Percentiles rank a stretch among this genome's conserved stretches.
phyloP scores from a whole-genome alignment of 2,329 filamentous ascomycete species.

The Sporothrix inflata region DNA sequence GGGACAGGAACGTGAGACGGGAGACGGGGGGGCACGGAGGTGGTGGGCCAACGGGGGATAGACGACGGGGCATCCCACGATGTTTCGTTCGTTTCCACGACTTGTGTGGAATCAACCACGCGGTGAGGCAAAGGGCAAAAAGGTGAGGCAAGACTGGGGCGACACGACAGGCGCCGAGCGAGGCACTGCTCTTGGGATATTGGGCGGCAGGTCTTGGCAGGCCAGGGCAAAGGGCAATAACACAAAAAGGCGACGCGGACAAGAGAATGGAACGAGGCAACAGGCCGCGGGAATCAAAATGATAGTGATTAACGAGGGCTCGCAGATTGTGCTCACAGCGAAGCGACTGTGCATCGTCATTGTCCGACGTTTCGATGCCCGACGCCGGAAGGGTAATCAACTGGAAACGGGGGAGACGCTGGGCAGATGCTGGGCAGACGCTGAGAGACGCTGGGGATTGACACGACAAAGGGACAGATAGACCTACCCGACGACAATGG shows the following conservation, averaged over 20 bases:
- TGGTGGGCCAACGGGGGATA: neutral
- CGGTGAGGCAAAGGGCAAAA: neutral
- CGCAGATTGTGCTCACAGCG: neutral
- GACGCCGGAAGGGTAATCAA: conserved; percentile 14
- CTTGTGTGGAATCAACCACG: neutral
- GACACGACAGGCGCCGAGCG: conserved; percentile 9
- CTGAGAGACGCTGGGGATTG: neutral
- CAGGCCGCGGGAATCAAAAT: neutral
- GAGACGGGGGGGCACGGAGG: neutral
- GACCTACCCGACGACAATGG: neutral
- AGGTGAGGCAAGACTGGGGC: conserved; percentile 6
- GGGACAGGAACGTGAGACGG: neutral
- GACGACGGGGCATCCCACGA: neutral
- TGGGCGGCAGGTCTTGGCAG: conserved; percentile 15
- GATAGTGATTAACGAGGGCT: neutral
- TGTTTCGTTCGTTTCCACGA: neutral
- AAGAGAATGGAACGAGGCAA: neutral
- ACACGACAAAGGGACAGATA: neutral
- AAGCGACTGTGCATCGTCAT: conserved; percentile 13
- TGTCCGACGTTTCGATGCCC: conserved; percentile 3
- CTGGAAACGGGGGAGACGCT: neutral
- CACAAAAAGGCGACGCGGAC: neutral
- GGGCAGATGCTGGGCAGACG: neutral
- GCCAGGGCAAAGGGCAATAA: neutral
- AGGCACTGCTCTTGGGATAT: conserved; percentile 16